A percentile compares a stretch with the other conserved stretches of the same genome.
phyloP scores from a whole-genome alignment of 148 eudicot genomes.

The Rhododendron simsii region DNA sequence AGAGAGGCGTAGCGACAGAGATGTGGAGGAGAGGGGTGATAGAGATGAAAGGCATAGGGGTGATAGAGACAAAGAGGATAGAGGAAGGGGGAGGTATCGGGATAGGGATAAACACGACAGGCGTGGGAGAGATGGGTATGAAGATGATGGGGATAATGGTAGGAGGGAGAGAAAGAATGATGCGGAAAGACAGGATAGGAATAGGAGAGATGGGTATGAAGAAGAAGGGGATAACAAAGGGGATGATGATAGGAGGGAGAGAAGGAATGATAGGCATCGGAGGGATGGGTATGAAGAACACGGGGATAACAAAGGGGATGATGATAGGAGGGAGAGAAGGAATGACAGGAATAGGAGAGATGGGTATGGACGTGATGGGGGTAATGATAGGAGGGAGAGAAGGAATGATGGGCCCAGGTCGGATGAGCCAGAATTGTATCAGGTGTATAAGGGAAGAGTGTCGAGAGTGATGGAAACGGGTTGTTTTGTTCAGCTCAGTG shows the following conservation, averaged over 20 bases:
- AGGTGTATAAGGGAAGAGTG: conserved; percentile 80
- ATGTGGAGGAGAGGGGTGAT: conserved; percentile 5
- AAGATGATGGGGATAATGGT: background rate
- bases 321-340: background rate
- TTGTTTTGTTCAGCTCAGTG: conserved; percentile 73
- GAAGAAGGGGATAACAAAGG: conserved; percentile 29
- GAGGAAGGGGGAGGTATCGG: conserved; percentile 8
- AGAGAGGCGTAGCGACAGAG: conserved; percentile 21
- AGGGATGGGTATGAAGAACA: conserved; percentile 23
- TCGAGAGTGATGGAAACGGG: conserved; percentile 77
- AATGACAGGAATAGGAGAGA: conserved; percentile 10
- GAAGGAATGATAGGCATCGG: background rate
- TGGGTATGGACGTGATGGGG: background rate
- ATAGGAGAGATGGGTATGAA: conserved; percentile 17
- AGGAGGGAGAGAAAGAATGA: conserved; percentile 26
- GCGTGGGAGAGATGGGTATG: background rate
- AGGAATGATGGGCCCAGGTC: conserved; percentile 17
- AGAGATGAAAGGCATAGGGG: conserved; percentile 9
- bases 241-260: conserved; percentile 6
- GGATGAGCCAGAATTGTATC: conserved; percentile 54
- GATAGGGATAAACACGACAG: conserved; percentile 7
- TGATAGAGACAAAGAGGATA: background rate
- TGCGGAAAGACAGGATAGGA: background rate
- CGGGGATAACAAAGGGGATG: conserved; percentile 29
- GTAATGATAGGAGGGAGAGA: conserved; percentile 22